A percentile compares a stretch with the other conserved stretches of the same genome.
phyloP scores from a whole-genome alignment of 306 rosid genomes.

The Erythrophleum fordii region DNA sequence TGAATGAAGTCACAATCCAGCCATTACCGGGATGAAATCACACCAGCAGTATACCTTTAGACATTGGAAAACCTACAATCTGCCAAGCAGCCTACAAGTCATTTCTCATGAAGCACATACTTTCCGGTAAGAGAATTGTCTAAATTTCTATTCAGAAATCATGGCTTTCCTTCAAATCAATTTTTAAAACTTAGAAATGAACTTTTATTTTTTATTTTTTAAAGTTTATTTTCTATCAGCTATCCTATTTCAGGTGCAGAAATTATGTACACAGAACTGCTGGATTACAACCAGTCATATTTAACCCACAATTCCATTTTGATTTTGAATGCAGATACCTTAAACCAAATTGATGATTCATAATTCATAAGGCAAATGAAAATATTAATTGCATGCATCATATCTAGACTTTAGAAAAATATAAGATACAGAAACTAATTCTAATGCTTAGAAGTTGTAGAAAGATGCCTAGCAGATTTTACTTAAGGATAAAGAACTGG shows the following conservation, averaged over 20 bases:
- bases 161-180: background rate
- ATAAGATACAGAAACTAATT: background rate
- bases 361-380: background rate
- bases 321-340: background rate
- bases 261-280: background rate
- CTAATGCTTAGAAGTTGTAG: background rate
- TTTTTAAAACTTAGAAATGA: background rate
- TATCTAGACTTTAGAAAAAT: background rate
- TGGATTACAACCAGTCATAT: background rate
- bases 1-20: slow-evolving; percentile 21
- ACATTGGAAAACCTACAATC: slow-evolving; percentile 19
- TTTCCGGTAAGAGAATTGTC: background rate
- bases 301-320: background rate
- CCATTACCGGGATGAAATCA: background rate
- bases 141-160: background rate
- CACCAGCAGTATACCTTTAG: background rate
- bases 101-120: slow-evolving; percentile 10
- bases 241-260: background rate
- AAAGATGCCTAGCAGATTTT: background rate
- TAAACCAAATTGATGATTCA: background rate
- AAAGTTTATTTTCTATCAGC: background rate
- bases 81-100: slow-evolving; percentile 7
- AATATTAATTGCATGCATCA: background rate
- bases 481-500: background rate
- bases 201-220: background rate